Evolutionary conservation across 2,329 filamentous ascomycete genomes (phyloP).

Genomic region (Fusarium oligoseptatum): DNA sequence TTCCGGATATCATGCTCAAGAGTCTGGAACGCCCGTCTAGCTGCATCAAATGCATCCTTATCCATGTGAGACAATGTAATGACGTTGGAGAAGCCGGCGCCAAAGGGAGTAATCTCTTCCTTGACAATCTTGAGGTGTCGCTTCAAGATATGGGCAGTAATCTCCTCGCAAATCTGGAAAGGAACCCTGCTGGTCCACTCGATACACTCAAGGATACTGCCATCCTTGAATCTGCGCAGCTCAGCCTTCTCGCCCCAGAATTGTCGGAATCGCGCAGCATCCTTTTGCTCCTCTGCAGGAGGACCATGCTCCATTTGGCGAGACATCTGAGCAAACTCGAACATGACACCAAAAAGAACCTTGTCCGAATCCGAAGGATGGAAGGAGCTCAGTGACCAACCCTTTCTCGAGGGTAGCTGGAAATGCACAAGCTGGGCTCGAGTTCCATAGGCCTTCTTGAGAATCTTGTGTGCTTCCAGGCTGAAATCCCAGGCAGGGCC

Average conservation of each 20-base stretch:
- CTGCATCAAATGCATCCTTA: constrained; percentile 73
- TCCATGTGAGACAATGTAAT: constrained; percentile 63
- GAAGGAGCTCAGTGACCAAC: constrained; percentile 48
- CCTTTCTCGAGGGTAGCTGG: constrained; percentile 51
- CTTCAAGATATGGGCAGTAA: constrained; percentile 77
- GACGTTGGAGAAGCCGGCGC: constrained; percentile 63
- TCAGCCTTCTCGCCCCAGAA: constrained; percentile 98
- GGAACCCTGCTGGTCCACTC: constrained; percentile 80
- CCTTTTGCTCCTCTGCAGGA: constrained; percentile 85
- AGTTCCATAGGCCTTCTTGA: constrained; percentile 81
- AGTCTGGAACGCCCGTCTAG: constrained; percentile 77
- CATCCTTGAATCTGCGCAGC: constrained; percentile 93
- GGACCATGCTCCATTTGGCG: constrained; percentile 91
- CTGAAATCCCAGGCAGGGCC: constrained; percentile 62
- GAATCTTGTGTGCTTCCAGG: constrained; percentile 71
- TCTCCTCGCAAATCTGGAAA: constrained; percentile 81
- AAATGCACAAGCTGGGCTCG: constrained; percentile 78
- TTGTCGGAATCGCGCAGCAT: constrained; percentile 82
- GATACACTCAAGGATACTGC: constrained; percentile 91
- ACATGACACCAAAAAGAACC: constrained; percentile 76
- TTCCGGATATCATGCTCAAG: constrained; percentile 83
- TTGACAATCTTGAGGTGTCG: constrained; percentile 75
- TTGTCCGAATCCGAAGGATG: constrained; percentile 46
- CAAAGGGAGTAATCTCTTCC: constrained; percentile 65
- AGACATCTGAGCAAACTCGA: constrained; percentile 78